Evolutionary conservation across 2,329 filamentous ascomycete genomes (phyloP), one percentile per base, ranked within the genome.

Genomic region (Ophiognomonia clavigignenti-juglandacearum): DNA sequence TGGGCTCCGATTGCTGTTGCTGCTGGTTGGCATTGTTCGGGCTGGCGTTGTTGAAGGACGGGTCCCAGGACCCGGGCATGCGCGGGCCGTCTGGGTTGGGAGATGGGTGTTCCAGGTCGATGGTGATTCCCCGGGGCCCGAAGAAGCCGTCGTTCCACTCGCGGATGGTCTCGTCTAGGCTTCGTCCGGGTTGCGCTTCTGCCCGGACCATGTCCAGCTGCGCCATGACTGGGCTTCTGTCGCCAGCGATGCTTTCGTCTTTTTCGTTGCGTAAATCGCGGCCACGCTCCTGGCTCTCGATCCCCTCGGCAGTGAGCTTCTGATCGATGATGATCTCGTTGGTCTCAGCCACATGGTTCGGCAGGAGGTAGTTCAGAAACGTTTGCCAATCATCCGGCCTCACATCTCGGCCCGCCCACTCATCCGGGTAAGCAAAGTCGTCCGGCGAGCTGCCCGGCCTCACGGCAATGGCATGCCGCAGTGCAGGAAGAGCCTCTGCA

Each of bases 141-240:
- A 82, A 82, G 60, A 82, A 81, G 4, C 71, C 69, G 3, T 69
- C 65, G 53, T 82, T 82, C 78, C 78, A 82, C 54, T 80, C 73
- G 38, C 64, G 57, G 2, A 77, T 64, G 0, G 71, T 73, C 1
- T 61, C 61, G 16, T 73, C 66, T 6, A 68, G 54, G 20, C 65
- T 60, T 39, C 60, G 57, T 1, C 53, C 53, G 29, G 57, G 56
- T 11, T 57, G 55, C 24, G 62, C 59, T 3, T 51, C 55, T 3
- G 59, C 46, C 42, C 57, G 63, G 43, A 68, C 58, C 53, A 60
- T 61, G 24, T 65, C 64, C 24, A 73, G 59, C 53, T 73, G 73
- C 3, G 69, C 69, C 54, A 70, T 67, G 7, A 66, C 67, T 16
- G 69, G 60, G 31, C 50, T 59, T 37, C 59, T 59, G 34, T 51